A percentile compares a stretch with the other conserved stretches of the same genome.
Conservation (phyloP, 2,329 filamentous ascomycete species). For the Nigrospora sphaerica region DNA sequence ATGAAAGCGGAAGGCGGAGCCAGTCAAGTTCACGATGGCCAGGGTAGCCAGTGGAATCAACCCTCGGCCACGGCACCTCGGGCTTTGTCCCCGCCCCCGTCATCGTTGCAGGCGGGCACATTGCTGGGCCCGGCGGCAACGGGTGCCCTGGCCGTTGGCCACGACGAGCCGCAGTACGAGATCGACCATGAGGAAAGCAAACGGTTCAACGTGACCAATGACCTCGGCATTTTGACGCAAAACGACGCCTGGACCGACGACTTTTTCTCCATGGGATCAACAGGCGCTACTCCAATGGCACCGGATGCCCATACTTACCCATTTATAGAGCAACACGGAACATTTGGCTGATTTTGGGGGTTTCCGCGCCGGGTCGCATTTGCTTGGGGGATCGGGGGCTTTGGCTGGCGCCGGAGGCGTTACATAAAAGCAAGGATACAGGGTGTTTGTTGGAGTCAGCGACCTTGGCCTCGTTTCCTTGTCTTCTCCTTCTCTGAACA, state of each 20-base stretch:
- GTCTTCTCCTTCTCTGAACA: not conserved
- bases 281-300: not conserved
- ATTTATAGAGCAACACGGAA: not conserved
- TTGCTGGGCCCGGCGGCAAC: not conserved
- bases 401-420: not conserved
- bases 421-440: not conserved
- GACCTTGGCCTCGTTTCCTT: not conserved
- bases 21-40: not conserved
- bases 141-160: not conserved
- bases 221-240: slow-evolving; percentile 6
- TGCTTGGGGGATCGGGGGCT: not conserved
- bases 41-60: slow-evolving; percentile 1
- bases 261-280: not conserved
- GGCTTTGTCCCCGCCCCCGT: not conserved
- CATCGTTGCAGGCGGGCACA: not conserved
- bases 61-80: not conserved
- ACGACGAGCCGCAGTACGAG: not conserved
- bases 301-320: not conserved
- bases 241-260: slow-evolving; percentile 6
- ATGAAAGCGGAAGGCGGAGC: not conserved
- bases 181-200: slow-evolving; percentile 1
- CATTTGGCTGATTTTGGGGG: not conserved
- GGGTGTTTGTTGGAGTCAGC: not conserved
- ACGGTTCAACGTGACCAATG: slow-evolving; percentile 5
- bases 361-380: not conserved